phyloP scores from a whole-genome alignment of 2,329 filamentous ascomycete genomes.

The Phialophora tarda region DNA sequence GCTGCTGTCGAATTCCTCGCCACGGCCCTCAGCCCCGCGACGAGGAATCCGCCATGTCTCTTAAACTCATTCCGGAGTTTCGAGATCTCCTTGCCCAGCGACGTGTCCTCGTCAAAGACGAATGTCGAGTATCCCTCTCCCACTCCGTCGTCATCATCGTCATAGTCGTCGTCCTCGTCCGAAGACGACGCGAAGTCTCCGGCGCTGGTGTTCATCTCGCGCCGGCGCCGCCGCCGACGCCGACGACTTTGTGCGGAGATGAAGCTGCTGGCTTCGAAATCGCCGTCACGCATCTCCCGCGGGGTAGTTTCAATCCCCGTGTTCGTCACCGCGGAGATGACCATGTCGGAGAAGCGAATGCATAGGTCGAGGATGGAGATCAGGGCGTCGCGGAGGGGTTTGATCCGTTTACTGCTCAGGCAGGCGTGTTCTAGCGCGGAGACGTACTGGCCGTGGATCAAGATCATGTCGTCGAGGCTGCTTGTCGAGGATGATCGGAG shows the following conservation, averaged over 20 bases:
- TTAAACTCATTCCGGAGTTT: slow-evolving; percentile 69
- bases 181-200: slow-evolving; percentile 22
- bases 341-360: slow-evolving; percentile 68
- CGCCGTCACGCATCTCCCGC: not conserved
- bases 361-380: slow-evolving; percentile 78
- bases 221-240: slow-evolving; percentile 24
- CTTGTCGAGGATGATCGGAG: slow-evolving; percentile 61
- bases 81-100: slow-evolving; percentile 56
- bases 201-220: slow-evolving; percentile 7
- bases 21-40: slow-evolving; percentile 69
- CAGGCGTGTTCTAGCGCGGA: slow-evolving; percentile 69
- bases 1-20: slow-evolving; percentile 25
- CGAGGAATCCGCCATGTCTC: slow-evolving; percentile 70
- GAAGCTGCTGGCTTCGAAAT: slow-evolving; percentile 34
- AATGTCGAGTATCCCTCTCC: slow-evolving; percentile 47
- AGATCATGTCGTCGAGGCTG: slow-evolving; percentile 82
- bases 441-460: slow-evolving; percentile 68
- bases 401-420: slow-evolving; percentile 70
- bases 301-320: not conserved
- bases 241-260: slow-evolving; percentile 31
- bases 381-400: slow-evolving; percentile 73
- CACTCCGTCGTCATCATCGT: slow-evolving; percentile 38
- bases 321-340: slow-evolving; percentile 25
- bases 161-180: slow-evolving; percentile 39
- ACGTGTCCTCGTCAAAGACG: slow-evolving; percentile 50